A percentile compares a stretch with the other conserved stretches of the same genome.
Conservation (phyloP, 148 eudicot genomes). For the Rhododendron simsii region DNA sequence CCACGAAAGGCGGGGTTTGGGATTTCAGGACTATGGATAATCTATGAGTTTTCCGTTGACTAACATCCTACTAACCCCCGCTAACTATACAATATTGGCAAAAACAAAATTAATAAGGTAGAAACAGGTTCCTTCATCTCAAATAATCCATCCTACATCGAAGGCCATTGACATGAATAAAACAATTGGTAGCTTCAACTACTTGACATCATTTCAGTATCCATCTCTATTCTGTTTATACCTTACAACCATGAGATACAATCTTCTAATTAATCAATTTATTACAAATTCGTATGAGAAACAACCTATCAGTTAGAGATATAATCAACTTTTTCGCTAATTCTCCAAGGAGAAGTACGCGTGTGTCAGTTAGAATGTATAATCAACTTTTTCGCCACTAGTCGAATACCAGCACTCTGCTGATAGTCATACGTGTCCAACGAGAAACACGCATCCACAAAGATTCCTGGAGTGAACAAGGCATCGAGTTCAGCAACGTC, state of each 20-base stretch:
- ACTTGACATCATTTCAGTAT: not conserved
- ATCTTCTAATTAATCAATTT: not conserved
- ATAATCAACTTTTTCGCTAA: conserved; percentile 68
- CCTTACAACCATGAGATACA: not conserved
- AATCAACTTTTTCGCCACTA: conserved; percentile 75
- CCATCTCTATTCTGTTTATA: not conserved
- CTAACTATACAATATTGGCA: too few relatives aligned
- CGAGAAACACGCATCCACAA: conserved; percentile 62
- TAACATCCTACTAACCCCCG: too few relatives aligned
- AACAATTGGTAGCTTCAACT: not conserved
- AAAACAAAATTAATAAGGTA: not conserved
- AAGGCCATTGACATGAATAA: not conserved
- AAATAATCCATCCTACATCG: not conserved
- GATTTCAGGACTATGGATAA: too few relatives aligned
- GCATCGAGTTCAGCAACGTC: conserved; percentile 64
- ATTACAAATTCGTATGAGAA: not conserved
- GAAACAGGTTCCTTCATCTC: not conserved
- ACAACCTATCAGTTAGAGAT: conserved; percentile 29
- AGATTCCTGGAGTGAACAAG: conserved; percentile 48
- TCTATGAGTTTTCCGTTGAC: too few relatives aligned
- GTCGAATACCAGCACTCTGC: conserved; percentile 75
- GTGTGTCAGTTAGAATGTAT: conserved; percentile 37
- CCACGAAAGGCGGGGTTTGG: too few relatives aligned
- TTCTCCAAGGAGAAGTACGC: conserved; percentile 30
- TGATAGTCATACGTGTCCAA: conserved; percentile 75